Evolutionary conservation across 1,139 yeast genomes (phyloP).

Genomic region (Blastobotrys ciferrii): DNA sequence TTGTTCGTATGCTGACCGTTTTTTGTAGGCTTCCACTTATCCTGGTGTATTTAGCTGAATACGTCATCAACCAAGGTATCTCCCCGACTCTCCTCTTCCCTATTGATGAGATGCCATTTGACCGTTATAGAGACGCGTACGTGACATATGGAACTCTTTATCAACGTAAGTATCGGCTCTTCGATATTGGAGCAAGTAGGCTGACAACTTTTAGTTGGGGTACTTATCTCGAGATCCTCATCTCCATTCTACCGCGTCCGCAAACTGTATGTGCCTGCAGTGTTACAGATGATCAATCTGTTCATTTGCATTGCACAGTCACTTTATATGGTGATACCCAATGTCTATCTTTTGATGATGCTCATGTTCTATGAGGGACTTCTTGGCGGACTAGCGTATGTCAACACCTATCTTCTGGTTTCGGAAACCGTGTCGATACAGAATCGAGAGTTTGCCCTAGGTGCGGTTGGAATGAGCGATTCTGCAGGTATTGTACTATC

Average conservation of each 20-base stretch:
- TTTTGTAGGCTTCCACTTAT: conserved; percentile 55
- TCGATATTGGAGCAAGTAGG: background rate
- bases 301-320: conserved; percentile 63
- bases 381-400: conserved; percentile 86
- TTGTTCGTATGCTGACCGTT: conserved; percentile 37
- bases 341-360: conserved; percentile 60
- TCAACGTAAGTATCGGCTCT: conserved; percentile 44
- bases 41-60: conserved; percentile 82
- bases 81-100: conserved; percentile 85
- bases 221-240: conserved; percentile 84
- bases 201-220: conserved; percentile 52
- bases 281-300: conserved; percentile 68
- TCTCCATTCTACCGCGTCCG: conserved; percentile 60
- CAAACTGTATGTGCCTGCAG: conserved; percentile 58
- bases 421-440: conserved; percentile 56
- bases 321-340: conserved; percentile 55
- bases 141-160: conserved; percentile 92
- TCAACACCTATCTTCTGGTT: conserved; percentile 79
- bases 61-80: conserved; percentile 86
- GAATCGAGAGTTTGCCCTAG: conserved; percentile 83
- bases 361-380: conserved; percentile 80
- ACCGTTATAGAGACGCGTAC: conserved; percentile 76
- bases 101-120: conserved; percentile 64
- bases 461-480: conserved; percentile 91
- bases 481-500: conserved; percentile 84